Conservation (phyloP, 805 yeast genomes). For the Kodamaea laetipori region DNA sequence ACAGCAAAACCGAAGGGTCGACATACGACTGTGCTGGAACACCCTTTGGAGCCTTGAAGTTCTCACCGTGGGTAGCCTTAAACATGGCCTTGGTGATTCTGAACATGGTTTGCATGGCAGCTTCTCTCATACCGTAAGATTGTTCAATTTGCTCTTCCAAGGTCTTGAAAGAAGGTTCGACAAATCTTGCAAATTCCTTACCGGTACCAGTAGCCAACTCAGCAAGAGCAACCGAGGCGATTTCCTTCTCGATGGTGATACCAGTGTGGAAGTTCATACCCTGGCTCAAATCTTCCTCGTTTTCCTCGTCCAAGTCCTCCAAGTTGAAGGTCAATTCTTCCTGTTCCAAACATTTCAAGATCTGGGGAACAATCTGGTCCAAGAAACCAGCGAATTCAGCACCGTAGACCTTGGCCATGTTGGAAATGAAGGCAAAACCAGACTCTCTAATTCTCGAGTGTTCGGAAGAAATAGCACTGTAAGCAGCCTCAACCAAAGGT, state of each 20-base stretch:
- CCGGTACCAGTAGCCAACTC: constrained; percentile 90
- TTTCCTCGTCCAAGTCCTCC: constrained; percentile 56
- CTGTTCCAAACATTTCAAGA: constrained; percentile 80
- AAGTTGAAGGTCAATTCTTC: constrained; percentile 75
- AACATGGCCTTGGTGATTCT: constrained; percentile 73
- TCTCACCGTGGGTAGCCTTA: constrained; percentile 50
- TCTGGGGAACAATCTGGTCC: constrained; percentile 78
- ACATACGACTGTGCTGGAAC: constrained; percentile 62
- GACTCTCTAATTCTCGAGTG: constrained; percentile 89
- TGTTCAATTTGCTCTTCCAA: constrained; percentile 74
- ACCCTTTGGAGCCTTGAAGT: constrained; percentile 59
- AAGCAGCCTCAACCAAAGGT: constrained; percentile 87
- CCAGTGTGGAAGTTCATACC: constrained; percentile 90
- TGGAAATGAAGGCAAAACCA: constrained; percentile 89
- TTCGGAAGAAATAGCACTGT: constrained; percentile 71
- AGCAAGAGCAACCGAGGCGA: constrained; percentile 85
- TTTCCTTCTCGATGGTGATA: constrained; percentile 92
- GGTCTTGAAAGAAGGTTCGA: constrained; percentile 65
- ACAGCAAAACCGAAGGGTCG: constrained; percentile 55
- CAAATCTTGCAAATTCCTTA: constrained; percentile 73
- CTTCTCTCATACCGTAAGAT: constrained; percentile 89
- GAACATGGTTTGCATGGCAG: constrained; percentile 83
- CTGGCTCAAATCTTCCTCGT: constrained; percentile 63
- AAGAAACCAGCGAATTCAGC: constrained; percentile 86
- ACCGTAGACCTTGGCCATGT: constrained; percentile 93